Evolutionary conservation across 768 basidiomycete species (phyloP), one percentile per base, ranked within the genome.

Genomic region (Boletus sp.): DNA sequence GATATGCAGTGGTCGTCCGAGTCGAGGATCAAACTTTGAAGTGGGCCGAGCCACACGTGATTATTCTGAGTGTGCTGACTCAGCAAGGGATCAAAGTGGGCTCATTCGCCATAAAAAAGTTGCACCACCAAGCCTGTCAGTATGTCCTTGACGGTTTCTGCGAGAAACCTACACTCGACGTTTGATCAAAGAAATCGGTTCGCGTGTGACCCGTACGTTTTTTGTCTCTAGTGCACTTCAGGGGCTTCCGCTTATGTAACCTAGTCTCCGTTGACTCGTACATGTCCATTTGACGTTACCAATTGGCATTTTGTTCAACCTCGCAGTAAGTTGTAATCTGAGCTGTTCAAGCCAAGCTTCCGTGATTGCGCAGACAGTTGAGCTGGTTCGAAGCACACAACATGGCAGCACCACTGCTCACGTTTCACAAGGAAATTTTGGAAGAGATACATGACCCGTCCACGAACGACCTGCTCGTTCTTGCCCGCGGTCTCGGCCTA

Each of bases 401-500:
- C 29, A 68, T 68, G 67, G 63, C 67, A 19, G 53, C 61, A 7
- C 63, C 59, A n/a, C 65, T 79, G 15, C 77, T 90, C 13, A 75
- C 85, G 0, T 90, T 84, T 62, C 88, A 90, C 74, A 84, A 79
- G 57, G 67, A 77, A 44, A 84, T 90, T 49, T 68, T 90, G 51
- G 79, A 87, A 62, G 76, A 80, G 38, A 81, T 89, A 14, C 84
- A 87, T 68, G 87, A 90, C 70, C 89, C 88, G 34, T 78, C 79
- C 11, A 86, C 82, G 8, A 88, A 77, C 62, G 88, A 90, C 60
- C 74, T 91, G 9, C 70, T 90, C 37, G 69, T 99, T 39, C 74
- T 99, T 32, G 95, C 92, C 1, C 88, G 95, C 32, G 97, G 97
- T 0, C 79, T 99, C 2, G 97, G 97, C 0, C 74, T 98, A 56